Base-by-base conservation (phyloP, 1,139 yeast species). In the Blastobotrys aristatus region DNA sequence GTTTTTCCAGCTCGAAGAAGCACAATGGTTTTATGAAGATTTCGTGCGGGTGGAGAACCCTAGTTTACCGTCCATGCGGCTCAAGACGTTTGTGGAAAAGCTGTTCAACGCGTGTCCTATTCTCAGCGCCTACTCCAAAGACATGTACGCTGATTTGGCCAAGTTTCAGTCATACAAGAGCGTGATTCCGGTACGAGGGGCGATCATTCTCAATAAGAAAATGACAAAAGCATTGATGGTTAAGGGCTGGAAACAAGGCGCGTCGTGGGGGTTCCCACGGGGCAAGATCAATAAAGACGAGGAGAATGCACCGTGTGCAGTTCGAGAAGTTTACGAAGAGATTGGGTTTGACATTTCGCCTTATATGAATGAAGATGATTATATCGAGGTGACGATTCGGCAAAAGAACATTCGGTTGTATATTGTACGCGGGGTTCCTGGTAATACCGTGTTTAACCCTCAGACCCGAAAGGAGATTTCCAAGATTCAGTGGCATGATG, bases 231-330 rank as follows among this genome's bases (percentile, higher is more conserved):
- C 88, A 7, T 62, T 94, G 35, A 70, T 94, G 58, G 95, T 92
- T 2, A 82, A 87, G 62, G 97, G 97, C 2, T 82, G 83, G 51
- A 95, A 87, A 56, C 78, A 90, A n/a, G 72, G 72, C 35, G 67
- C 83, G 11, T 71, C 80, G 2, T 94, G 98, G 98, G 87, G 96
- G 4, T 94, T 94, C 61, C 99, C 99, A 4, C 74, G 96, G 64
- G 99, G 99, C 7, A 94, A 94, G 67, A 94, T 94, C 50, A 86
- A 95, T 35, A 90, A 92, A 63, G 95, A 82, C 60, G 99, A 94
- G 67, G 73, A 82, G 7, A 98, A 94, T 65, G 75, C 80, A n/a
- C 81, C 77, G 48, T 94, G 98, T 71, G 97, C 97, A 4, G 69
- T 87, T n/a, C 77, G 99, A 61, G 99, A 94, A 65, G 92, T 87